These are phyloP conservation scores for barley (Hordeum vulgare) DNA, from an alignment of 176 grass and related monocot species.

Conservation along the genomic window DNA sequence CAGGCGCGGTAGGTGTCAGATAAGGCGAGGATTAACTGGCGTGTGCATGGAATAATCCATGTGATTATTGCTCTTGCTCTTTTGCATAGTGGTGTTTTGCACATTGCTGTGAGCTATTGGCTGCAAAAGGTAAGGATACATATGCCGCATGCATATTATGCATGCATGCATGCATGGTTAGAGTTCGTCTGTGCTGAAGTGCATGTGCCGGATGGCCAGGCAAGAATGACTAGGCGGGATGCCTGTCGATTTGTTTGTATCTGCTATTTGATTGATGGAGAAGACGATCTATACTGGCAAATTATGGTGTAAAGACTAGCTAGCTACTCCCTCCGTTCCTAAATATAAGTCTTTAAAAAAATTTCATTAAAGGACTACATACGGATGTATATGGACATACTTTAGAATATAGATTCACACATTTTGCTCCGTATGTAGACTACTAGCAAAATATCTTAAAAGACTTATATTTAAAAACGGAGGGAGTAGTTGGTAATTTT, in stretches of 20 bases:
- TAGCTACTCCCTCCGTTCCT: no score
- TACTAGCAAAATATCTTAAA: no score
- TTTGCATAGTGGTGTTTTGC: conserved; percentile 4
- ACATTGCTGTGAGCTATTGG: conserved; percentile 10
- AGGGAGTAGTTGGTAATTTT: no score
- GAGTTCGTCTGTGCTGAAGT: not conserved
- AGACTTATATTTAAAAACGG: no score
- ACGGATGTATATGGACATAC: no score
- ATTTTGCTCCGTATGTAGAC: no score
- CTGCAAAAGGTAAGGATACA: not conserved
- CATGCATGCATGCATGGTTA: not conserved
- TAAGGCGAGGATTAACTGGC: conserved; percentile 10
- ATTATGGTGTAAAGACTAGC: conserved; percentile 11
- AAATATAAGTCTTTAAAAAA: no score
- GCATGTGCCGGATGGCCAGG: not conserved
- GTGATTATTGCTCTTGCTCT: conserved; percentile 24
- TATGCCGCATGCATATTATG: not conserved
- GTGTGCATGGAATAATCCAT: conserved; percentile 32
- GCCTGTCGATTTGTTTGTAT: conserved; percentile 2
- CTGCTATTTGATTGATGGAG: conserved; percentile 13
- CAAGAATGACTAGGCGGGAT: conserved; percentile 2
- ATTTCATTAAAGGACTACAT: no score
- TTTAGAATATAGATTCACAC: no score
- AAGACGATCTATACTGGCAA: conserved; percentile 17
- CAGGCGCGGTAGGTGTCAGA: conserved; percentile 41